A percentile compares a stretch with the other conserved stretches of the same genome.
Conservation (phyloP, 1,284 basidiomycete genomes). For the Heterobasidion irregulare region DNA sequence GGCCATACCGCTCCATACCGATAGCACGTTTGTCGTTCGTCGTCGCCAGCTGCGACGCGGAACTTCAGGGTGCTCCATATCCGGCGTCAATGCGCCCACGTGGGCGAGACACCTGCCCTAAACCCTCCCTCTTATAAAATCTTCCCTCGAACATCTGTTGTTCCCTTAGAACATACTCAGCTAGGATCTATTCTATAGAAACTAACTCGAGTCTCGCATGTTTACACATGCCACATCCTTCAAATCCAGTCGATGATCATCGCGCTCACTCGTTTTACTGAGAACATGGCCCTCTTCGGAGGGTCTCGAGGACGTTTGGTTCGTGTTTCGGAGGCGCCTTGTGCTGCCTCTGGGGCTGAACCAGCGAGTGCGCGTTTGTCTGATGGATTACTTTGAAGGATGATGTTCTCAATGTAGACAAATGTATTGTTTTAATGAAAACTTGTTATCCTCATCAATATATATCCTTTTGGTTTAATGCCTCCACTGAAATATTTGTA, state of each 20-base stretch:
- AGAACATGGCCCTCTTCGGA: conserved; percentile 49
- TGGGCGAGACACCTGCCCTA: conserved; percentile 13
- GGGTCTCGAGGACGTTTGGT: conserved; percentile 75
- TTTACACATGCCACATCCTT: conserved; percentile 79
- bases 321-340: conserved; percentile 24
- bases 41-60: background rate
- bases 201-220: conserved; percentile 85
- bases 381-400: conserved; percentile 49
- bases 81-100: background rate
- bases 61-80: background rate
- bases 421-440: background rate
- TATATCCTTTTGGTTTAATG: background rate
- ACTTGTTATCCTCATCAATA: background rate
- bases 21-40: no score
- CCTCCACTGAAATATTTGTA: no score
- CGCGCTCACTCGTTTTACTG: conserved; percentile 67
- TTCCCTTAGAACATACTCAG: conserved; percentile 76
- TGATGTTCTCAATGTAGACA: background rate
- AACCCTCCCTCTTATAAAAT: conserved; percentile 29
- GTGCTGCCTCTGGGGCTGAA: conserved; percentile 22
- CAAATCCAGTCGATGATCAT: conserved; percentile 73
- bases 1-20: no score
- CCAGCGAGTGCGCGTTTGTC: conserved; percentile 36
- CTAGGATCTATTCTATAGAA: conserved; percentile 86
- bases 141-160: conserved; percentile 7